A percentile compares a stretch with the other conserved stretches of the same genome.
These are phyloP conservation scores for Corallochytrium limacisporum DNA, from an alignment of 78 protist species.

Conservation along the genomic window DNA sequence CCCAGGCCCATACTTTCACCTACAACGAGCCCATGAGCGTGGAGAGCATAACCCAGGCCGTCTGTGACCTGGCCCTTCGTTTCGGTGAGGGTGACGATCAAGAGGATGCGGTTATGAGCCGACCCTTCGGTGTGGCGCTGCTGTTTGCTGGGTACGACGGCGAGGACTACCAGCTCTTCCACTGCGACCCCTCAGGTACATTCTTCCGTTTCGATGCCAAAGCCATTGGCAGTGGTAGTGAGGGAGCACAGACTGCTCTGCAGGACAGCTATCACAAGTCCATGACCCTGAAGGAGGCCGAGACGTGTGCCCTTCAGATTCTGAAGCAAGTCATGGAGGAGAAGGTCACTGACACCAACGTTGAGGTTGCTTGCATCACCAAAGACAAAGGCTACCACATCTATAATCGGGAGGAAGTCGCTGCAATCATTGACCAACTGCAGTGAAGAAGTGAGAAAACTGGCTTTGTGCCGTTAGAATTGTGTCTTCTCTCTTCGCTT, in stretches of 20 bases:
- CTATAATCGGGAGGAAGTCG: constrained; percentile 3
- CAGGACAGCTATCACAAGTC: constrained; percentile 71
- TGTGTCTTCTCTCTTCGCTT: too few relatives aligned
- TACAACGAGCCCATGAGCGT: constrained; percentile 91
- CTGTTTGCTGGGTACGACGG: constrained; percentile 96
- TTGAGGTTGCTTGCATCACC: constrained; percentile 18
- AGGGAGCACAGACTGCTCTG: constrained; percentile 89
- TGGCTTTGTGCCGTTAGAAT: neutral
- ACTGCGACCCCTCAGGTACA: constrained; percentile 98
- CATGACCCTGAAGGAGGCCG: constrained; percentile 82
- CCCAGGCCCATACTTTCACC: constrained; percentile 91
- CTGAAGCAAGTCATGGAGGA: constrained; percentile 99
- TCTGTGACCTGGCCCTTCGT: constrained; percentile 79
- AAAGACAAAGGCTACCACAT: neutral
- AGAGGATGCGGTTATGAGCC: constrained; percentile 46
- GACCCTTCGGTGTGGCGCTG: constrained; percentile 98
- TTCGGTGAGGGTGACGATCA: constrained; percentile 80
- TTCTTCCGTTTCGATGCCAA: constrained; percentile 64
- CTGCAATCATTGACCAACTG: neutral
- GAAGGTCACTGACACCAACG: constrained; percentile 37
- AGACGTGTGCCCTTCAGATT: constrained; percentile 57
- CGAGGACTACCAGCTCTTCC: constrained; percentile 76
- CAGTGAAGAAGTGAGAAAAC: neutral
- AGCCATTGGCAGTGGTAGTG: constrained; percentile 95
- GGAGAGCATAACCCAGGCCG: constrained; percentile 78